Conservation (phyloP, 306 rosid species). For the Quercus bicolor region DNA sequence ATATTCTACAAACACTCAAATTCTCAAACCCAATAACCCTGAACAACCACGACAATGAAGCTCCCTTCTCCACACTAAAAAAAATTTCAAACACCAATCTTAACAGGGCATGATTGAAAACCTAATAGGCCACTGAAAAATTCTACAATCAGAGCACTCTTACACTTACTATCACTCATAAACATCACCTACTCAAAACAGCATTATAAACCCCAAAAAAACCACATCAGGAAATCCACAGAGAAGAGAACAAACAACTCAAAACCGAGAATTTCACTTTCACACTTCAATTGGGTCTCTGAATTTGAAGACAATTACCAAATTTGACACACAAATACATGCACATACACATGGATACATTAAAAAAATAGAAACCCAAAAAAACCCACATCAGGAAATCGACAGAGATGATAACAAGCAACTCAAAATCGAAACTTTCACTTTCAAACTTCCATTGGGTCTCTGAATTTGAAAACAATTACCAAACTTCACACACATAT, state of each 20-base stretch:
- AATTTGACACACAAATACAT: not conserved
- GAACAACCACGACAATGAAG: not conserved
- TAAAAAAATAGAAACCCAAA: not conserved
- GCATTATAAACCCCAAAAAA: not conserved
- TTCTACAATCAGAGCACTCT: not conserved
- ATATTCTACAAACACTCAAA: not conserved
- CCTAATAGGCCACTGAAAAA: not conserved
- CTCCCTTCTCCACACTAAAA: not conserved
- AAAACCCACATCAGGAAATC: not conserved
- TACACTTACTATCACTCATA: not conserved
- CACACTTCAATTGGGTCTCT: not conserved
- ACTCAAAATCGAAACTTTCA: not conserved
- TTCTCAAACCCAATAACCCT: not conserved
- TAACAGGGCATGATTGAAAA: not conserved
- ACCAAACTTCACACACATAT: not conserved
- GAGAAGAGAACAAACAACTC: not conserved
- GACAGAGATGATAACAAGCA: not conserved
- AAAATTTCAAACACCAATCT: not conserved
- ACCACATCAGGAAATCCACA: not conserved
- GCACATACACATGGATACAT: not conserved
- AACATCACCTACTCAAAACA: not conserved
- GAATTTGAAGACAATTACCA: not conserved
- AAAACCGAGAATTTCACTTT: not conserved
- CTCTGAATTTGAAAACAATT: not conserved
- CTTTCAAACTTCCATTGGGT: not conserved